Conservation (phyloP, 805 yeast genomes). For the Saturnispora halmiae region DNA sequence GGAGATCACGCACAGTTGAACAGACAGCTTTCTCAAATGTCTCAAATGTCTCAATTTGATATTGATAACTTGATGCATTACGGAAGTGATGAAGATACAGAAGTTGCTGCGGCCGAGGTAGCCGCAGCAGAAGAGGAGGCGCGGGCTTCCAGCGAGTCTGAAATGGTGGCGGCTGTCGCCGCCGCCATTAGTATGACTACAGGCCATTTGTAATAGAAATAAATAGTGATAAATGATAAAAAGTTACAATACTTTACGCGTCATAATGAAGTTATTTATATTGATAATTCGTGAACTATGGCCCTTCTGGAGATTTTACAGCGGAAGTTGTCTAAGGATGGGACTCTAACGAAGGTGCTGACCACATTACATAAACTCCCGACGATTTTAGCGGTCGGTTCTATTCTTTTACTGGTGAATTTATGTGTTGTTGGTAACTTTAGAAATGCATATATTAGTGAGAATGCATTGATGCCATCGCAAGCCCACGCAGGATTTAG, state of each 20-base stretch:
- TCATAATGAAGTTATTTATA: not conserved
- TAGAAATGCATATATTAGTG: constrained; percentile 79
- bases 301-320: constrained; percentile 39
- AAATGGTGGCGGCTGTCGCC: constrained; percentile 14
- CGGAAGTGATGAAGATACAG: constrained; percentile 12
- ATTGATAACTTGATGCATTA: constrained; percentile 9
- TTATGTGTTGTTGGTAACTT: constrained; percentile 78
- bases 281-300: constrained; percentile 25
- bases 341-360: constrained; percentile 39
- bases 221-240: too few relatives aligned
- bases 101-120: not conserved
- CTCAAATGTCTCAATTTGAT: constrained; percentile 16
- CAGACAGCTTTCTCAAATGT: constrained; percentile 20
- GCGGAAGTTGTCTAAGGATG: constrained; percentile 34
- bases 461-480: constrained; percentile 94
- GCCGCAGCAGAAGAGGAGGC: not conserved
- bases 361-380: constrained; percentile 37
- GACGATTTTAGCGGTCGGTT: constrained; percentile 33
- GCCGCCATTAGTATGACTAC: constrained; percentile 13
- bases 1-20: constrained; percentile 25
- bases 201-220: not conserved
- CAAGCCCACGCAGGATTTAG: constrained; percentile 89
- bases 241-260: too few relatives aligned
- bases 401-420: constrained; percentile 49
- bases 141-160: too few relatives aligned